A percentile compares a stretch with the other conserved stretches of the same genome.
Conservation (phyloP, 441 rosid genomes). For the Pelargonium myrrhifolium region DNA sequence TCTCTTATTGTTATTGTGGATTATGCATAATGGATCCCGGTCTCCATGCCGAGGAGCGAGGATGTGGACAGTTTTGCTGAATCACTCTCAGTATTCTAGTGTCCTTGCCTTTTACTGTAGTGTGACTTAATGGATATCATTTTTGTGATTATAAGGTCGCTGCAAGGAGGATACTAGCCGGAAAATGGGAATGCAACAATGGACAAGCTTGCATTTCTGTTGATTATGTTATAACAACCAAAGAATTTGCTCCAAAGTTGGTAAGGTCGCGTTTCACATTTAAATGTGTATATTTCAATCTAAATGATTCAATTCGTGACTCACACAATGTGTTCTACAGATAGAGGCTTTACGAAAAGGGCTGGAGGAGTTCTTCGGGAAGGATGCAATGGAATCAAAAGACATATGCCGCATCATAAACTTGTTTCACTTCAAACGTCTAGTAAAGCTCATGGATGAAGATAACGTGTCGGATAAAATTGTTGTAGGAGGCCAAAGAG, state of each 20-base stretch:
- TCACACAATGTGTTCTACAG: conserved; percentile 16
- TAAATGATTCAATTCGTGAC: not conserved
- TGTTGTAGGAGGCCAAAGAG: conserved; percentile 37
- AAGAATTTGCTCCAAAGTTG: conserved; percentile 46
- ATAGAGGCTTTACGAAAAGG: conserved; percentile 25
- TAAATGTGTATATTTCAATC: too few relatives aligned
- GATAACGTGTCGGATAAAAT: conserved; percentile 27
- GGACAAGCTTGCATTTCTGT: conserved; percentile 60
- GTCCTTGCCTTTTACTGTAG: too few relatives aligned
- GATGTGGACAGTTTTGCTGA: too few relatives aligned
- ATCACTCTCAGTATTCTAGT: too few relatives aligned
- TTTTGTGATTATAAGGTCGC: conserved; percentile 31
- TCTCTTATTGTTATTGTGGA: too few relatives aligned
- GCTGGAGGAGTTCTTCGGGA: conserved; percentile 32
- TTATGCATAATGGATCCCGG: too few relatives aligned
- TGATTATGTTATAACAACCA: conserved; percentile 53
- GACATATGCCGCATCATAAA: conserved; percentile 33
- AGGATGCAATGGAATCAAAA: conserved; percentile 30
- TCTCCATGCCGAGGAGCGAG: too few relatives aligned
- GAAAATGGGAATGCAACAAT: conserved; percentile 58
- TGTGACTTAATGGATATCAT: too few relatives aligned
- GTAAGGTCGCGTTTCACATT: too few relatives aligned
- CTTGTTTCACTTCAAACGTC: conserved; percentile 33
- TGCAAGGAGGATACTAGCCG: conserved; percentile 44
- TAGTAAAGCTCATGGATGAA: conserved; percentile 33